phyloP scores from a whole-genome alignment of 108 stramenopile genomes.

The Conticribra guillardii region DNA sequence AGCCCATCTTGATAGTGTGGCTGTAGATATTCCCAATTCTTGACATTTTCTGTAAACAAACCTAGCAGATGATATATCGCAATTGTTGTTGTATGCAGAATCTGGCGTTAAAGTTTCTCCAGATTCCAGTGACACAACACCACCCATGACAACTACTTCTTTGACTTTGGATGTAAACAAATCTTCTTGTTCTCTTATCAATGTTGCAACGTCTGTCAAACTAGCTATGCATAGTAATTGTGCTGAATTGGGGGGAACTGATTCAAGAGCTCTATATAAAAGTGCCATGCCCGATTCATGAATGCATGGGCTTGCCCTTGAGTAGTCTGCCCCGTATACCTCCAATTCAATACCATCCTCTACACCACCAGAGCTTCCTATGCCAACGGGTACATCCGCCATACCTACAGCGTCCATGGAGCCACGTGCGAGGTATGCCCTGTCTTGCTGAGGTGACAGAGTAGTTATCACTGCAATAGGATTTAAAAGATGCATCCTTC shows the following conservation, averaged over 20 bases:
- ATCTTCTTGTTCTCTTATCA: constrained; percentile 44
- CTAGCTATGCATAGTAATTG: constrained; percentile 44
- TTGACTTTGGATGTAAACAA: constrained; percentile 51
- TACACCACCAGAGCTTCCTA: constrained; percentile 49
- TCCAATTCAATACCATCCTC: constrained; percentile 40
- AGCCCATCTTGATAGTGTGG: constrained; percentile 51
- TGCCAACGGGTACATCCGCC: constrained; percentile 52
- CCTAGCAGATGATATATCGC: constrained; percentile 40
- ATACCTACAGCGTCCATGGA: constrained; percentile 47
- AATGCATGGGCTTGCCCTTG: constrained; percentile 44
- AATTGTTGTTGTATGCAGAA: constrained; percentile 54
- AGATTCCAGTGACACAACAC: constrained; percentile 35
- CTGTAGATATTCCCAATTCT: constrained; percentile 47
- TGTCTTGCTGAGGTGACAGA: constrained; percentile 35
- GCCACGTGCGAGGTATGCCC: constrained; percentile 48
- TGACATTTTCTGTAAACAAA: constrained; percentile 50
- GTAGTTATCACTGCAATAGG: constrained; percentile 51
- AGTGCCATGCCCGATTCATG: constrained; percentile 43
- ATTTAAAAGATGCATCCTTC: constrained; percentile 44
- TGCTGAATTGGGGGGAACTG: constrained; percentile 44
- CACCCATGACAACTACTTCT: constrained; percentile 52
- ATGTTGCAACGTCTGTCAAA: constrained; percentile 48
- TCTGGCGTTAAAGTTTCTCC: constrained; percentile 44
- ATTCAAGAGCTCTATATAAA: constrained; percentile 37
- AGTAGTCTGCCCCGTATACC: constrained; percentile 46